These are phyloP conservation scores for Friedmanniomyces simplex DNA, from an alignment of 495 filamentous ascomycete species.

Conservation along the genomic window DNA sequence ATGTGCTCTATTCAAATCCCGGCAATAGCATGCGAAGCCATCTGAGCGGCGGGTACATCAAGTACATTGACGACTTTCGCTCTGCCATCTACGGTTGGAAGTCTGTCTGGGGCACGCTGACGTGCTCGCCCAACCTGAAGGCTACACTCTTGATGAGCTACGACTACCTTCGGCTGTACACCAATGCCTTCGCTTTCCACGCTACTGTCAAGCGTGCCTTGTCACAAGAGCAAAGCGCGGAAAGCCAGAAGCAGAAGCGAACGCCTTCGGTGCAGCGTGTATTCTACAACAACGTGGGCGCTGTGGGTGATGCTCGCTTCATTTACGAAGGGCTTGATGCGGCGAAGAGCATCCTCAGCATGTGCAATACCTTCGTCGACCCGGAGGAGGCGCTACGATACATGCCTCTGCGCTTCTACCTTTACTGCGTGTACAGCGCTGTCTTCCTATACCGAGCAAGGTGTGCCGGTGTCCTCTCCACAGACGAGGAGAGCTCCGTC, in stretches of 20 bases:
- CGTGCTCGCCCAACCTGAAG: constrained; percentile 44
- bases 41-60: constrained; percentile 55
- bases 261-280: constrained; percentile 18
- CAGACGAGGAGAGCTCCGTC: constrained; percentile 43
- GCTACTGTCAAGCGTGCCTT: constrained; percentile 52
- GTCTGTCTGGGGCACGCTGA: constrained; percentile 49
- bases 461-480: constrained; percentile 44
- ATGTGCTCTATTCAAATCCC: constrained; percentile 55
- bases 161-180: constrained; percentile 55
- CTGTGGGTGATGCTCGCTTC: constrained; percentile 31
- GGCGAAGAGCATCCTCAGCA: constrained; percentile 29
- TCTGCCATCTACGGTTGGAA: constrained; percentile 53
- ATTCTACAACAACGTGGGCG: constrained; percentile 31
- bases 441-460: constrained; percentile 50
- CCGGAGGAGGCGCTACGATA: constrained; percentile 28
- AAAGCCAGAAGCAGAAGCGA: neutral
- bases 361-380: constrained; percentile 32
- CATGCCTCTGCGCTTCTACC: constrained; percentile 30
- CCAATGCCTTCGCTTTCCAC: constrained; percentile 58
- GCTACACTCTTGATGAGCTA: constrained; percentile 49
- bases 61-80: constrained; percentile 57
- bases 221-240: constrained; percentile 17
- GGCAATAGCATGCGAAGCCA: constrained; percentile 55
- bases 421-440: constrained; percentile 45
- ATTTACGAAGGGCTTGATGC: constrained; percentile 33